phyloP scores from a whole-genome alignment of 2,329 filamentous ascomycete species.

The Exophiala alcalophila region DNA sequence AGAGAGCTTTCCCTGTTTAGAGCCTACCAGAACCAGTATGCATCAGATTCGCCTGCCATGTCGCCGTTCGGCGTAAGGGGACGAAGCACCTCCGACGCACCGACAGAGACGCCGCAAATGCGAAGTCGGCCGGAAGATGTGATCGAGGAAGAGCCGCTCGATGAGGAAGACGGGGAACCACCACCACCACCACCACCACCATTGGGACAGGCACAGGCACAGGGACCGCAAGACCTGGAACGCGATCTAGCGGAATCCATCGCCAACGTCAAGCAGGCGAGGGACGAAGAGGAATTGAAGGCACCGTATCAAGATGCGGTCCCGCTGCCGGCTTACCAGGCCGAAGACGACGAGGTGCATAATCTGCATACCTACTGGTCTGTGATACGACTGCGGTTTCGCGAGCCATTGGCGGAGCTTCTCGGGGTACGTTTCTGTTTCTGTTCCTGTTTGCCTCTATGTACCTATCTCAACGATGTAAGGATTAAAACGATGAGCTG shows the following conservation, averaged over 20 bases:
- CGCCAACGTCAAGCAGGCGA: constrained; percentile 18
- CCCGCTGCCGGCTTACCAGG: constrained; percentile 43
- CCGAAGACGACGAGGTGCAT: constrained; percentile 49
- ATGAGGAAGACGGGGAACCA: not conserved
- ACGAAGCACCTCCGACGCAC: constrained; percentile 11
- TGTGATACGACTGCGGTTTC: constrained; percentile 50
- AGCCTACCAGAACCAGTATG: constrained; percentile 11
- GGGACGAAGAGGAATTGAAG: constrained; percentile 32
- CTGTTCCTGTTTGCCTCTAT: not conserved
- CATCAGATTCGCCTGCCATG: constrained; percentile 9
- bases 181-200: constrained; percentile 2
- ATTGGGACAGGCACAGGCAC: too few relatives aligned
- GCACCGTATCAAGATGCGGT: constrained; percentile 42
- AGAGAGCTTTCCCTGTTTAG: constrained; percentile 15
- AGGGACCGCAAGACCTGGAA: constrained; percentile 10
- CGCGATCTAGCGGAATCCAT: constrained; percentile 15
- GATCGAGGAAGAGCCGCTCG: too few relatives aligned
- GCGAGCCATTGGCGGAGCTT: constrained; percentile 54
- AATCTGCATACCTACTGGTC: constrained; percentile 51
- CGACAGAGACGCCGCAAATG: constrained; percentile 6
- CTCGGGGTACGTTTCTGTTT: constrained; percentile 44
- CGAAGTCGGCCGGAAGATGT: constrained; percentile 11
- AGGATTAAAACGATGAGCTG: not conserved
- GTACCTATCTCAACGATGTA: not conserved
- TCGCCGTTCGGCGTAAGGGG: constrained; percentile 6